Conservation (phyloP, 148 eudicot species). For the Rhododendron henanense region DNA sequence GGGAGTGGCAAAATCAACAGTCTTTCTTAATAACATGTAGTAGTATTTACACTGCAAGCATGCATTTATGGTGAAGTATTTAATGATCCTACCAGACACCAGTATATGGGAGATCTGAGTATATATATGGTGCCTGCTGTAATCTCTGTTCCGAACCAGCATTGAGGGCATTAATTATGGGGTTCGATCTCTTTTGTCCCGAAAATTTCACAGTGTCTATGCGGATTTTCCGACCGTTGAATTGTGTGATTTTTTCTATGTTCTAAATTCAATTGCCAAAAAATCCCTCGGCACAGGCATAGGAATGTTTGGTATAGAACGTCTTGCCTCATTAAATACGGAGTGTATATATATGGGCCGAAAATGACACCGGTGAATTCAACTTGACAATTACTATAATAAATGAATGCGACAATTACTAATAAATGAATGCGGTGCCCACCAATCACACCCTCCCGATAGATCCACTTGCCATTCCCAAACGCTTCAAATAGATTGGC, state of each 20-base stretch:
- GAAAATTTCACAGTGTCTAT: no score
- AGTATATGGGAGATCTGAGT: no score
- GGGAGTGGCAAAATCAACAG: no score
- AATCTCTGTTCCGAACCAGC: not conserved
- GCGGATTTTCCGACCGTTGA: fast-evolving
- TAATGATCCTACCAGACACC: not conserved
- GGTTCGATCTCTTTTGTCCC: no score
- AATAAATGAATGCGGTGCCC: not conserved
- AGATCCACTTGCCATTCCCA: not conserved
- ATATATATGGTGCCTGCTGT: not conserved
- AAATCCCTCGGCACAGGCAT: no score
- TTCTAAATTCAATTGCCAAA: no score
- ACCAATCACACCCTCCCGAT: no score
- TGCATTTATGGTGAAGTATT: not conserved
- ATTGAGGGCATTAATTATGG: not conserved
- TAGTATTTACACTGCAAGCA: not conserved
- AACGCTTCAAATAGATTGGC: not conserved
- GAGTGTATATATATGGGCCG: not conserved
- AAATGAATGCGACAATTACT: no score
- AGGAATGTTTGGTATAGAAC: no score
- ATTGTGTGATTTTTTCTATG: no score
- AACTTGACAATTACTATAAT: not conserved
- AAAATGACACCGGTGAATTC: not conserved
- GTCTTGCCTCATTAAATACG: no score
- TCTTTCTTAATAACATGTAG: no score